Evolutionary conservation across 2,329 filamentous ascomycete genomes (phyloP), one percentile per base, ranked within the genome.

Genomic region (Aspergillus versicolor): DNA sequence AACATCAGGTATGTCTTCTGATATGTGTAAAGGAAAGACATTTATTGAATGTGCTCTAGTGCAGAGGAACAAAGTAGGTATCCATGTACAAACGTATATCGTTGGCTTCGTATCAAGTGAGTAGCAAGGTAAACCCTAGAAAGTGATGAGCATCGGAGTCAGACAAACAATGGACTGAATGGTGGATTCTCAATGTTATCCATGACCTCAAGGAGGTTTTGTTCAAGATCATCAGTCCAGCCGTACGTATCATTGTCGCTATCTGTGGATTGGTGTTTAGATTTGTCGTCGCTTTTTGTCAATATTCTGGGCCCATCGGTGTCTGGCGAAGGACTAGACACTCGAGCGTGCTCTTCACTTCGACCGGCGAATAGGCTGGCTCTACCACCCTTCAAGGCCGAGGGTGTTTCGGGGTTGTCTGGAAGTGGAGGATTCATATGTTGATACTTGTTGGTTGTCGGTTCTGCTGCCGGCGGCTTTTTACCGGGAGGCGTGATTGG

Each of bases 221-320:
- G 27, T 8, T 27, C 21, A 12, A 57, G 21, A 3, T 52, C 48
- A 40, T 49, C 49, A 30, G 48, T 22, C 55, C 55, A 57, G 12
- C 40, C 55, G 17, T 57, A 57, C 15, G 54, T 43, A 12, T 57
- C 55, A 6, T 42, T 5, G 30, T 57, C 55, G 15, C 55, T 57
- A 9, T 52, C 49, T 4, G n/a, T 19, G 32, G 34, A 47, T 21
- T 4, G 17, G 9, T 27, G 9, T 17, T 27, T 9, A 5, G 42
- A 5, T 17, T 41, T 27, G 4, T 19, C 15, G 32, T 41, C 37
- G 30, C 22, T 47, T 12, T 30, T 38, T 38, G 50, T 24, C 9
- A 30, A 17, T 19, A 30, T 19, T 7, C 11, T 15, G 12, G 30
- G 19, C 9, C 27, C 21, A 13, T 45, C 41, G 5, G 27, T 0